Percentiles rank a stretch among this genome's conserved stretches.
Conservation (phyloP, 257 asterid genomes). For the Scutellaria baicalensis region DNA sequence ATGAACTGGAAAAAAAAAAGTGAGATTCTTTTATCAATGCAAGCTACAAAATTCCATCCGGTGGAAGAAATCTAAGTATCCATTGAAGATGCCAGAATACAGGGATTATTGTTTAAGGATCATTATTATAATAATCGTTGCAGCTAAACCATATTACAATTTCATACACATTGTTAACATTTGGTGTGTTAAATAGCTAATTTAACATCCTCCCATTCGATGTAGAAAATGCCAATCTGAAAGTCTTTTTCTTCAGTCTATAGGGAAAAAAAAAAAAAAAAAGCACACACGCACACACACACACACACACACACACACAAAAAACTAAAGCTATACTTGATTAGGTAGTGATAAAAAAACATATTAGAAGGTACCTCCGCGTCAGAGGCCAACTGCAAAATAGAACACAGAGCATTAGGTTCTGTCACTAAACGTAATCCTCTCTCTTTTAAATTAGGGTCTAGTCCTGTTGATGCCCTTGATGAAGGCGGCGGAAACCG, state of each 20-base stretch:
- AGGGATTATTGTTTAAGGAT: not conserved
- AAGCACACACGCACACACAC: no score
- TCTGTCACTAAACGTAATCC: constrained; percentile 76
- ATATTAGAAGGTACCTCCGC: constrained; percentile 51
- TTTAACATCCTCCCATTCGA: not conserved
- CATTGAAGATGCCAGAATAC: constrained; percentile 2
- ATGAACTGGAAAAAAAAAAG: not conserved
- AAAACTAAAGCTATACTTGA: not conserved
- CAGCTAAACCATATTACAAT: not conserved
- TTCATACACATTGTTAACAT: constrained; percentile 3
- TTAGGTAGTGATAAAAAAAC: not conserved
- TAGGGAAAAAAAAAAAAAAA: no score
- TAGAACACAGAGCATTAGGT: constrained; percentile 53
- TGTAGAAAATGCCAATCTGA: constrained; percentile 1
- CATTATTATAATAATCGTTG: not conserved
- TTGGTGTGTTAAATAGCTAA: not conserved
- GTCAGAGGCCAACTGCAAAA: constrained; percentile 76
- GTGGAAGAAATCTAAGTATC: not conserved
- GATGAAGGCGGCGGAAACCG: constrained; percentile 35
- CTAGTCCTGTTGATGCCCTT: constrained; percentile 28
- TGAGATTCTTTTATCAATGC: not conserved
- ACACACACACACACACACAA: no score
- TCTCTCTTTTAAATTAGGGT: constrained; percentile 36
- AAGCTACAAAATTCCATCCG: not conserved
- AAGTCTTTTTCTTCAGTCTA: not conserved